Base-by-base conservation (phyloP, 1,139 yeast genomes). In the Groenewaldozyma sp. region DNA sequence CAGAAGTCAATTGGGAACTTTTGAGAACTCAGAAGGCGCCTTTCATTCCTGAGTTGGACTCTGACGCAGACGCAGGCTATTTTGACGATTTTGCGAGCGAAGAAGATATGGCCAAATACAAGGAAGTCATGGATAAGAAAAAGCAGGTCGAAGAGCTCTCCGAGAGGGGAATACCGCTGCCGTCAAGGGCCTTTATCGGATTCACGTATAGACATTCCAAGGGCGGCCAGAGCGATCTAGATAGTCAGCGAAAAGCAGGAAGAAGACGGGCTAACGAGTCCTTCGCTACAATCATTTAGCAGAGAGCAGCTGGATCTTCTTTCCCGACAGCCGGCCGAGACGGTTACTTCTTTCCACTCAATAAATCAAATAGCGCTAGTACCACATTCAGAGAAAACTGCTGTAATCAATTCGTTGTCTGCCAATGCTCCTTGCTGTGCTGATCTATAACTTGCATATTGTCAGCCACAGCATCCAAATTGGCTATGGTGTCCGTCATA, bases 1-100 rank as follows among this genome's bases (percentile, higher is more conserved):
- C 74, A 31, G 97, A 88, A 52, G 75, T 87, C 22, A 79, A 83
- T 54, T 91, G 95, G 81, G 74, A 71, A 3, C 64, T 64, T 20
- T 63, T 93, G 50, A 74, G 95, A 54, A 65, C 64, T 27, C 72
- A 77, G 46, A 43, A 50, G 14, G 95, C 98, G 3, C 99, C 99
- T 21, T 93, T 93, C 61, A 83, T 93, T 22, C 99, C 99, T 1
- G 95, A 93, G 56, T 71, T 93, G 47, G 97, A 91, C 57, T 83
- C 87, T 46, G 98, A 93, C 56, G 93, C 88, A 47, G 99, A 93
- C 64, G 97, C 97, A 1, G 99, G 98, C 1, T 93, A 93, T 64
- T 93, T 93, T 60, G 99, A 93, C 63, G 98, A 93, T 60, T 93
- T 93, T 59, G 87, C 84, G 46, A 93, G 86, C 60, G 97, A 88